Evolutionary conservation across 257 asterid species (phyloP).

Genomic region (Solanum tarijense): DNA sequence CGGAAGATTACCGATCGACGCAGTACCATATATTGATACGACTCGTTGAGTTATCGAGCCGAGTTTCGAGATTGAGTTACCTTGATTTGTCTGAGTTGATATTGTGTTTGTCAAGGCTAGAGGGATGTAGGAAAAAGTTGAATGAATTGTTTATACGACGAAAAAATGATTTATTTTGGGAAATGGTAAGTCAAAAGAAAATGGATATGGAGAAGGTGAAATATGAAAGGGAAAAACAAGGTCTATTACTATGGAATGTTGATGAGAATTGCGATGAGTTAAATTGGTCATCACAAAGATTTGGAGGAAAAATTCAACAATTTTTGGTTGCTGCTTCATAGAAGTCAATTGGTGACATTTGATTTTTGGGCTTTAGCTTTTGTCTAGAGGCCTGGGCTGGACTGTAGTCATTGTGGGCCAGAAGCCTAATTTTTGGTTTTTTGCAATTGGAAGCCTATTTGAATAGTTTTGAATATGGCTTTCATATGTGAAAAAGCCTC

Average conservation of each 20-base stretch:
- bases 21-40: constrained; percentile 20
- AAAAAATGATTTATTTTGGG: constrained; percentile 26
- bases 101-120: constrained; percentile 15
- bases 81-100: constrained; percentile 27
- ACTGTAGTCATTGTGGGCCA: background rate
- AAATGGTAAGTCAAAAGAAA: constrained; percentile 7
- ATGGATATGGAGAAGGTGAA: constrained; percentile 5
- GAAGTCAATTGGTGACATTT: background rate
- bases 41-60: constrained; percentile 10
- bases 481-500: background rate
- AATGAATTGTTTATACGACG: constrained; percentile 17
- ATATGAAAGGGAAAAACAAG: constrained; percentile 7
- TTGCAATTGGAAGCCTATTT: background rate
- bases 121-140: constrained; percentile 14
- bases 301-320: background rate
- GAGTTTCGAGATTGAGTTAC: constrained; percentile 2
- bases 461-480: background rate
- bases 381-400: background rate
- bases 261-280: constrained; percentile 2
- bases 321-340: background rate
- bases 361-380: background rate
- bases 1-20: constrained; percentile 23
- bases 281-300: constrained; percentile 4
- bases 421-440: background rate
- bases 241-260: constrained; percentile 1